Evolutionary conservation across 1,139 yeast genomes (phyloP).

Genomic region (Geotrichum fermentans): DNA sequence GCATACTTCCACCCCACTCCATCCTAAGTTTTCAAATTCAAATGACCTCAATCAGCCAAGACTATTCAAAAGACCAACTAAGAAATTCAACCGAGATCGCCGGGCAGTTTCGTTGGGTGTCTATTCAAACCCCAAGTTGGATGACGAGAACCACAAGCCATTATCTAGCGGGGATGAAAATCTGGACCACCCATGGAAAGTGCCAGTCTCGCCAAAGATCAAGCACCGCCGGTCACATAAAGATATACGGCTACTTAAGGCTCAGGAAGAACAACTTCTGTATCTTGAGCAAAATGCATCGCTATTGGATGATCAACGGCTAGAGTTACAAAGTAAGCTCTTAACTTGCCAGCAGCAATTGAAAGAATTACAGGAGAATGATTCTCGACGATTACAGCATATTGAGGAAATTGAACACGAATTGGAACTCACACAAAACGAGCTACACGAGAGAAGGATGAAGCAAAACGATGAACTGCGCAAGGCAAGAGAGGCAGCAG

Average conservation of each 20-base stretch:
- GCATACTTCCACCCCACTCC: slow-evolving; percentile 17
- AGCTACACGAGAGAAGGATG: slow-evolving; percentile 16
- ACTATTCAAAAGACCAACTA: slow-evolving; percentile 3
- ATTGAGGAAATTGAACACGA: slow-evolving; percentile 23
- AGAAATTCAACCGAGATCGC: slow-evolving; percentile 2
- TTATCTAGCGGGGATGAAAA: background rate
- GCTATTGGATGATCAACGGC: slow-evolving; percentile 19
- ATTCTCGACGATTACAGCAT: slow-evolving; percentile 19
- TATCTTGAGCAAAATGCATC: slow-evolving; percentile 21
- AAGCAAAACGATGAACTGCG: slow-evolving; percentile 17
- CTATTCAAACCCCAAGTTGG: background rate
- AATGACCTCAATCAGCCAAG: slow-evolving; percentile 3
- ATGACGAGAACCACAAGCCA: slow-evolving; percentile 7
- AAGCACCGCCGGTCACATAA: slow-evolving; percentile 2
- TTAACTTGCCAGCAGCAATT: slow-evolving; percentile 14
- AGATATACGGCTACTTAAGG: slow-evolving; percentile 14
- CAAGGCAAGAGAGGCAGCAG: slow-evolving; percentile 15
- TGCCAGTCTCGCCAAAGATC: slow-evolving; percentile 1
- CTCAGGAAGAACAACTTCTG: slow-evolving; percentile 22
- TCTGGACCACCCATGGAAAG: slow-evolving; percentile 15
- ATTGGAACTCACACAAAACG: slow-evolving; percentile 15
- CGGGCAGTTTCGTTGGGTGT: slow-evolving; percentile 2
- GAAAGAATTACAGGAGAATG: slow-evolving; percentile 19
- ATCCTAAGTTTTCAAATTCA: slow-evolving; percentile 3
- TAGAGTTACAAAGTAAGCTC: slow-evolving; percentile 16